Base-by-base conservation (phyloP, 306 rosid species). In the Inga leiocalycina region DNA sequence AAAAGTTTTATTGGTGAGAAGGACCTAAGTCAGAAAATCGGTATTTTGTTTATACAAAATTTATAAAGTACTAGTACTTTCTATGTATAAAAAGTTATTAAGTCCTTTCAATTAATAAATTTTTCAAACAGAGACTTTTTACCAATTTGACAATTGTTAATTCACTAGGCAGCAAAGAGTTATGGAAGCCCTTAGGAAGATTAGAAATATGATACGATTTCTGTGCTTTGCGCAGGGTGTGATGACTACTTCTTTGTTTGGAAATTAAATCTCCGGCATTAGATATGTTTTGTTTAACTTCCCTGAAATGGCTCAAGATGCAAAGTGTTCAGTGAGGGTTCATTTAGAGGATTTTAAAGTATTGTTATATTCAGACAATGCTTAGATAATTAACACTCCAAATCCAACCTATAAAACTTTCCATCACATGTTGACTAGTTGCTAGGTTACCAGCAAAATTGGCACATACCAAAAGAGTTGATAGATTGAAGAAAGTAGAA, bases 181-280 rank as follows among this genome's bases (percentile, higher is more conserved):
- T 87, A 0, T 74, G 72, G 84, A 91, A 89, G 74, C 79, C 84
- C 37, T 45, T 67, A 75, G 83, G 76, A 59, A 88, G 89, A 27
- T 17, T 77, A 64, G 80, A 54, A 77, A 77, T 49, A 66, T 1
- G 81, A 75, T 41, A 37, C 32, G 89, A 71, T 83, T 59, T 84
- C 91, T 85, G 80, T 51, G 67, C 86, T 46, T 88, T 75, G 71
- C 75, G 76, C 35, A 57, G 66, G 83, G 81, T 82, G 52, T 4
- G 73, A 76, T 81, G 82, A 89, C 82, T 62, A 81, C 84, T 87
- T 72, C 84, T 86, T 78, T 90, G 75, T 84, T 88, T 89, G 61
- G 84, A 80, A 81, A 89, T 84, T 88, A 91, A 82, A 78, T 85
- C 91, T 20, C 87, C 83, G 10, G 91, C 75, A 75, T 89, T 86